Evolutionary conservation across 495 filamentous ascomycete species (phyloP).

Genomic region (Thozetella sp.): DNA sequence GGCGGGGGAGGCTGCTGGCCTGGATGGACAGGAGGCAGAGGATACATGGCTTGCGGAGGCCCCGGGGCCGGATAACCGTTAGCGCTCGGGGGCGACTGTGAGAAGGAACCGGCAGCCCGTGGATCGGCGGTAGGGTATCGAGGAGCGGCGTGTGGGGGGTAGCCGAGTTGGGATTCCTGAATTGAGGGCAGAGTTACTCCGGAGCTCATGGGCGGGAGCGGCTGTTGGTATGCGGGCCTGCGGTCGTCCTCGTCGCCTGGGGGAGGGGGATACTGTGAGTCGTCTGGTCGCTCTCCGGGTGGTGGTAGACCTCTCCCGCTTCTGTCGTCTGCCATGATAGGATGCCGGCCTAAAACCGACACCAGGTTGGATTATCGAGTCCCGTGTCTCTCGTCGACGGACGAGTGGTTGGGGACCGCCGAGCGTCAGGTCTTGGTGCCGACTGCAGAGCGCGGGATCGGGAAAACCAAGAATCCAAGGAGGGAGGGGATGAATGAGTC

Average conservation of each 20-base stretch:
- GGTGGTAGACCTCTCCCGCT: slow-evolving; percentile 32
- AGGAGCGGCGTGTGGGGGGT: slow-evolving; percentile 9
- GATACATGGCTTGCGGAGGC: not conserved
- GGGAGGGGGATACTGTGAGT: slow-evolving; percentile 48
- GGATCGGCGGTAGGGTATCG: slow-evolving; percentile 12
- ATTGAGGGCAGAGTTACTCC: slow-evolving; percentile 37
- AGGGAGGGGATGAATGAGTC: not conserved
- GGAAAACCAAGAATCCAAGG: slow-evolving; percentile 1
- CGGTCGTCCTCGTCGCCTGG: slow-evolving; percentile 47
- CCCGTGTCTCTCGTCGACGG: not conserved
- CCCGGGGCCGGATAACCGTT: slow-evolving; percentile 18
- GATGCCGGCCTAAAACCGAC: slow-evolving; percentile 8
- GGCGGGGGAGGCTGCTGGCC: slow-evolving; percentile 10
- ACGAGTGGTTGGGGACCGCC: not conserved
- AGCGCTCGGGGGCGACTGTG: slow-evolving; percentile 15
- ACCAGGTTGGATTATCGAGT: slow-evolving; percentile 7
- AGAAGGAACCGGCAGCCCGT: slow-evolving; percentile 9
- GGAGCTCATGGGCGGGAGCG: slow-evolving; percentile 25
- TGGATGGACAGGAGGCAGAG: slow-evolving; percentile 14
- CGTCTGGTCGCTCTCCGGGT: slow-evolving; percentile 30
- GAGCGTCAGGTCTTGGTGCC: not conserved
- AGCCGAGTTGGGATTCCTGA: slow-evolving; percentile 19
- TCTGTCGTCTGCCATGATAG: slow-evolving; percentile 43
- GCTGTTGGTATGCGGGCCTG: slow-evolving; percentile 32
- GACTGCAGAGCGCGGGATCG: not conserved